These are phyloP conservation scores for Lentinula boryana DNA, from an alignment of 768 basidiomycete genomes.

Conservation along the genomic window DNA sequence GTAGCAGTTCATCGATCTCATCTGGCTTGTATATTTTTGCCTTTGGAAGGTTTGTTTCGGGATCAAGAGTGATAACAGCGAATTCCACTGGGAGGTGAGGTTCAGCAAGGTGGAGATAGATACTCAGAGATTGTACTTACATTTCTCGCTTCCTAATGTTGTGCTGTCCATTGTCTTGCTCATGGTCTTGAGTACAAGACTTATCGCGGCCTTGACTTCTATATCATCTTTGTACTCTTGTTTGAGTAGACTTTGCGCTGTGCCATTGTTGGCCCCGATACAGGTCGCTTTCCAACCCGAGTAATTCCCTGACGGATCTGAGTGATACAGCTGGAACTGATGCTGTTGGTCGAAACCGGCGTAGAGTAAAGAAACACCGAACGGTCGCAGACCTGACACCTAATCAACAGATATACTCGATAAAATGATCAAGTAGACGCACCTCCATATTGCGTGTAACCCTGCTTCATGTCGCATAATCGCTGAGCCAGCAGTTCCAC, in stretches of 20 bases:
- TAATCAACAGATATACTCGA: background rate
- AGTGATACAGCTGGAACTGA: conserved; percentile 95
- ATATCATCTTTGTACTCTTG: conserved; percentile 99
- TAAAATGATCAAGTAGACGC: conserved; percentile 12
- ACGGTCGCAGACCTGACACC: conserved; percentile 81
- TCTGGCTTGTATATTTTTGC: conserved; percentile 89
- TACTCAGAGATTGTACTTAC: conserved; percentile 40
- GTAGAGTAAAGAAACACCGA: conserved; percentile 95
- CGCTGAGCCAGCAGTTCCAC: conserved; percentile 93
- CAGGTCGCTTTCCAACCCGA: conserved; percentile 98
- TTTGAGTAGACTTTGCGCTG: conserved; percentile 90
- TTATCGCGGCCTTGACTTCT: conserved; percentile 83
- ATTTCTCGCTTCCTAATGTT: conserved; percentile 91
- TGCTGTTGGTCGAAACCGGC: conserved; percentile 97
- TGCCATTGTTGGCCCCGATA: conserved; percentile 97
- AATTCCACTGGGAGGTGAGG: conserved; percentile 71
- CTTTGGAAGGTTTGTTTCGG: conserved; percentile 66
- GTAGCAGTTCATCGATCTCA: conserved; percentile 82
- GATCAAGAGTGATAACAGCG: conserved; percentile 86
- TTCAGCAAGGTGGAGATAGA: conserved; percentile 5
- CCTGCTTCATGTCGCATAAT: conserved; percentile 96
- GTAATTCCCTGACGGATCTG: conserved; percentile 97
- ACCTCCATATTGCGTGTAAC: conserved; percentile 97
- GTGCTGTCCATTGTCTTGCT: conserved; percentile 99
- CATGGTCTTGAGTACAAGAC: conserved; percentile 90